Conservation (phyloP, 2,329 filamentous ascomycete genomes). For the Colletotrichum tanaceti region DNA sequence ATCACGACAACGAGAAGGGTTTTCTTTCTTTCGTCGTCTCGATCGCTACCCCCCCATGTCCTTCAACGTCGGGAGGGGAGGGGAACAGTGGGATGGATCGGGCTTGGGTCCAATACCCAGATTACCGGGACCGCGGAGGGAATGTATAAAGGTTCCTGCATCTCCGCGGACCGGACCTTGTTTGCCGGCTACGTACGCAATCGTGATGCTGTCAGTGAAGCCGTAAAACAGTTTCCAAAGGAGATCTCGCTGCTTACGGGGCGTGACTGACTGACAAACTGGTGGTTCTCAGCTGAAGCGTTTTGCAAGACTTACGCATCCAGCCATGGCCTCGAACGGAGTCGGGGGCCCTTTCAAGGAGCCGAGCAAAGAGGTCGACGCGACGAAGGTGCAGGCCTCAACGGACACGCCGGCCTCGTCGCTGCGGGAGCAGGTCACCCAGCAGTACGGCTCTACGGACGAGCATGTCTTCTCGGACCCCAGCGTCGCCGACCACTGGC, state of each 20-base stretch:
- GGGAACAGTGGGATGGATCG: background rate
- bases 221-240: background rate
- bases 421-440: conserved; percentile 15
- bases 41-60: conserved; percentile 4
- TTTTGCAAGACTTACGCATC: conserved; percentile 13
- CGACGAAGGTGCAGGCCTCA: conserved; percentile 16
- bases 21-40: background rate
- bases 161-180: conserved; percentile 29
- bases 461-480: conserved; percentile 63
- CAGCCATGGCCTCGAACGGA: conserved; percentile 21
- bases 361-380: conserved; percentile 28
- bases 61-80: conserved; percentile 1
- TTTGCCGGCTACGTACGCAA: background rate
- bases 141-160: conserved; percentile 36
- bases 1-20: conserved; percentile 28
- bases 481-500: conserved; percentile 64
- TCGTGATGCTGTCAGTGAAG: conserved; percentile 19
- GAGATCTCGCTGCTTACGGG: background rate
- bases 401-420: conserved; percentile 33
- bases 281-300: background rate
- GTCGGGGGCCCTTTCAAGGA: conserved; percentile 29
- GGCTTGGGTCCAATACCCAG: conserved; percentile 8
- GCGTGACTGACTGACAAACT: background rate
- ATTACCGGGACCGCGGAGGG: conserved; percentile 19
- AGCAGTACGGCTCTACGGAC: conserved; percentile 48